These are phyloP conservation scores for Lachancea sp. DNA, from an alignment of 805 yeast genomes.

Conservation along the genomic window DNA sequence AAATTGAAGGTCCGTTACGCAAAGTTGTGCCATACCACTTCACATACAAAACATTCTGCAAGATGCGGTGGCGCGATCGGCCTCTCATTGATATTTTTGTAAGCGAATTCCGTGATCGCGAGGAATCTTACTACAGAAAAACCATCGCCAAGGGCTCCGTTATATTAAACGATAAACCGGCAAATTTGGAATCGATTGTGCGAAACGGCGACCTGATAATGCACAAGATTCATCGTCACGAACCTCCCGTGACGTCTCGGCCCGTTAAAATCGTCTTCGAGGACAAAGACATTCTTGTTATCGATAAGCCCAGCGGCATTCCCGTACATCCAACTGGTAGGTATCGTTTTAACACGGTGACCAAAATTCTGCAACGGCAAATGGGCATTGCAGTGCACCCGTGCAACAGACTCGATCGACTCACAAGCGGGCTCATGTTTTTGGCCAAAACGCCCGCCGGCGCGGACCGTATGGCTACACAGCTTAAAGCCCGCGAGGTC, in stretches of 20 bases:
- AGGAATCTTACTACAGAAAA: conserved; percentile 55
- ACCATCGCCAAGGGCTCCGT: conserved; percentile 62
- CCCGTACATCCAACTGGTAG: conserved; percentile 96
- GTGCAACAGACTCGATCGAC: conserved; percentile 81
- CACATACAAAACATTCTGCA: conserved; percentile 88
- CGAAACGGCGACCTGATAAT: conserved; percentile 77
- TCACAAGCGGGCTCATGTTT: conserved; percentile 92
- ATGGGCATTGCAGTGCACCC: conserved; percentile 64
- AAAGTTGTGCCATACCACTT: conserved; percentile 79
- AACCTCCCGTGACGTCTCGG: conserved; percentile 65
- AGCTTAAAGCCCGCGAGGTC: conserved; percentile 66
- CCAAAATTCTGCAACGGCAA: conserved; percentile 71
- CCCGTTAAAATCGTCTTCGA: conserved; percentile 63
- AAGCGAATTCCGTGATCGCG: conserved; percentile 77
- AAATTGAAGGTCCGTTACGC: conserved; percentile 55
- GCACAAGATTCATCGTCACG: conserved; percentile 82
- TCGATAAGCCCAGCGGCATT: conserved; percentile 90
- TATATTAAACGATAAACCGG: conserved; percentile 58
- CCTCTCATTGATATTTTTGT: conserved; percentile 73
- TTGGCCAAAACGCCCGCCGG: conserved; percentile 75
- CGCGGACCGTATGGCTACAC: conserved; percentile 69
- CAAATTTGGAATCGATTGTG: conserved; percentile 57
- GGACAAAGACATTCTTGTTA: conserved; percentile 68
- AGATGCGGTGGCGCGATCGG: conserved; percentile 85
- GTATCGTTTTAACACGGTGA: conserved; percentile 66